These are phyloP conservation scores for Hypoxylon lenormandii DNA, from an alignment of 495 filamentous ascomycete species.

Conservation along the genomic window DNA sequence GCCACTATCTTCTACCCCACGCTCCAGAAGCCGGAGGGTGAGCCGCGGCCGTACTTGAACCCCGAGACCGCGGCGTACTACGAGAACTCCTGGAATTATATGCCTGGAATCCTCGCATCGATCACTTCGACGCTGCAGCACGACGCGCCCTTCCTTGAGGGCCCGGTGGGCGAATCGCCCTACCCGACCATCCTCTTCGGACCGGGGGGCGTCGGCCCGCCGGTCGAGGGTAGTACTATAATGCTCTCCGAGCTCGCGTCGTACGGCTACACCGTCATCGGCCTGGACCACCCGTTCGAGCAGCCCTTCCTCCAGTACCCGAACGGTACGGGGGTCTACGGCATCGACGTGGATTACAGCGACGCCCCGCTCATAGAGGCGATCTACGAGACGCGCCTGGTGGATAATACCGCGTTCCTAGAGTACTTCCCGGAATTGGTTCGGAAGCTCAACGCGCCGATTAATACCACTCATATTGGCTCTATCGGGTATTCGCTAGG, in stretches of 20 bases:
- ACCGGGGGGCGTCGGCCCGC: slow-evolving; percentile 48
- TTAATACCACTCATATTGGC: slow-evolving; percentile 52
- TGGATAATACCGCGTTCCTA: slow-evolving; percentile 41
- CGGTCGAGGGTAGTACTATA: slow-evolving; percentile 50
- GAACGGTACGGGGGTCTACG: slow-evolving; percentile 55
- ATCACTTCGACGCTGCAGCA: slow-evolving; percentile 42
- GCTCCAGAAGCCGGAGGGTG: slow-evolving; percentile 31
- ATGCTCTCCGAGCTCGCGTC: slow-evolving; percentile 62
- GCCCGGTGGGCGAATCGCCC: background rate
- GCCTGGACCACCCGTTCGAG: slow-evolving; percentile 65
- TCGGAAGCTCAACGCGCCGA: slow-evolving; percentile 18
- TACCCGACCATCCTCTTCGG: slow-evolving; percentile 45
- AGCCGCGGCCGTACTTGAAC: slow-evolving; percentile 39
- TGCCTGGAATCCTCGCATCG: slow-evolving; percentile 30
- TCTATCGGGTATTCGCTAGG: slow-evolving; percentile 66
- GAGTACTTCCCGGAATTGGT: slow-evolving; percentile 20
- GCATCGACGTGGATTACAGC: slow-evolving; percentile 37
- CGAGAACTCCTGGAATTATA: slow-evolving; percentile 39
- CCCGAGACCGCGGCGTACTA: slow-evolving; percentile 37
- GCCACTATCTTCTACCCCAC: slow-evolving; percentile 49
- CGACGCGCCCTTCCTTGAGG: slow-evolving; percentile 33
- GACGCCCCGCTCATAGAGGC: slow-evolving; percentile 2
- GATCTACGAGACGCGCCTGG: slow-evolving; percentile 37
- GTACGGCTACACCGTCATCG: slow-evolving; percentile 61
- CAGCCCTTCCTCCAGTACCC: slow-evolving; percentile 62